A percentile compares a stretch with the other conserved stretches of the same genome.
phyloP scores from a whole-genome alignment of 208 protist genomes.

The Acanthamoeba quina region DNA sequence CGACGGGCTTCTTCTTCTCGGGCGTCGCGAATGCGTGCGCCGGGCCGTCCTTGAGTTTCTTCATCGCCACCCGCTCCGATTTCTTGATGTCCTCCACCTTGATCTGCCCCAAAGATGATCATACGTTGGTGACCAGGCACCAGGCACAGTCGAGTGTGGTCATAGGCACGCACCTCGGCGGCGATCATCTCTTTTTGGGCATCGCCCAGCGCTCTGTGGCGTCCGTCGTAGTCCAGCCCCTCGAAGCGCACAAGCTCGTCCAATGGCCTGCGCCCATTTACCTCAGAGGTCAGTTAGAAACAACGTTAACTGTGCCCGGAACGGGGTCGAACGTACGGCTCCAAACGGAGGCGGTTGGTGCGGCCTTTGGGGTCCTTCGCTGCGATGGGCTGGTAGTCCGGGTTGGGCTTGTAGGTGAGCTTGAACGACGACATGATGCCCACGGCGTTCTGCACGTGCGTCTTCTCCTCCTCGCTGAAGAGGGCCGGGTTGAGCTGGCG shows the following conservation, averaged over 20 bases:
- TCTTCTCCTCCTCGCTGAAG: slow-evolving; percentile 31
- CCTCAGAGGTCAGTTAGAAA: neutral
- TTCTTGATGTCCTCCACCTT: slow-evolving; percentile 14
- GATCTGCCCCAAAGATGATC: neutral
- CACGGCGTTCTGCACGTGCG: neutral
- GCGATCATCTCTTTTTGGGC: slow-evolving; percentile 54
- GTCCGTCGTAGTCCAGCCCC: slow-evolving; percentile 13
- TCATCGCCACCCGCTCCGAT: neutral
- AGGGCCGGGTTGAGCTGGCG: slow-evolving; percentile 31
- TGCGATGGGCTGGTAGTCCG: neutral
- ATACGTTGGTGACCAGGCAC: neutral
- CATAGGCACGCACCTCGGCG: neutral
- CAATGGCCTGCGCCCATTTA: neutral
- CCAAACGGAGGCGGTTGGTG: neutral
- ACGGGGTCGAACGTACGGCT: neutral
- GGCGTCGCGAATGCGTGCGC: neutral
- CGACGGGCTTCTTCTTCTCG: neutral
- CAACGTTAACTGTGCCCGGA: neutral
- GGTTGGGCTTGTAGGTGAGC: slow-evolving; percentile 40
- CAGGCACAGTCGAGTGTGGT: too few species aligned
- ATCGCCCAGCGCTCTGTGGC: slow-evolving; percentile 18
- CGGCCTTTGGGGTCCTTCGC: neutral
- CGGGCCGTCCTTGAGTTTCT: slow-evolving; percentile 44
- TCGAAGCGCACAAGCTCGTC: slow-evolving; percentile 64
- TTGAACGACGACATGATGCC: slow-evolving; percentile 8